Evolutionary conservation across 768 basidiomycete species (phyloP), one percentile per base, ranked within the genome.

Genomic region (Pleurotus cornucopiae): DNA sequence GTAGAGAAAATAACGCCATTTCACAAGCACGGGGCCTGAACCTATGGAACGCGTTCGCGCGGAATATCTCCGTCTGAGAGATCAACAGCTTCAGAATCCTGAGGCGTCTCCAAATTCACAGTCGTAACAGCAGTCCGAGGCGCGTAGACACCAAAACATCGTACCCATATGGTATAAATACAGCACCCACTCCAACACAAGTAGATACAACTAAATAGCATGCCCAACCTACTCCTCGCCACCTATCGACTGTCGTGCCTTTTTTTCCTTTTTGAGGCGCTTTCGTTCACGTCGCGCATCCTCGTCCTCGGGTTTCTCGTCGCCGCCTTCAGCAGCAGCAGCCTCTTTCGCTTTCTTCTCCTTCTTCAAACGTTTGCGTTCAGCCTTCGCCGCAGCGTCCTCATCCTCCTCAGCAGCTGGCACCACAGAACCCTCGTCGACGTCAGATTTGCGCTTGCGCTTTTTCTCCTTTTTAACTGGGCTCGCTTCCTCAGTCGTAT

Each of bases 361-460:
- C 68, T 81, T 88, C 67, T 82, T 88, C 53, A 74, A 77, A 52
- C 78, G 79, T 67, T 78, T 83, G 60, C 77, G 80, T 65, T 88
- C 86, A 1, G 75, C 72, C 60, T 75, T 78, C 4, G 82, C 84
- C 6, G 69, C 72, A 18, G 73, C 80, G 14, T 75, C 79, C 21
- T 69, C 74, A 12, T 61, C 77, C 40, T 64, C 71, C 20, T 37
- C 58, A 18, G 41, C 37, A 21, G 49, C 55, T 67, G 77, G 73
- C 11, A 80, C 70, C 20, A 76, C 70, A 54, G 79, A 75, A 39
- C 74, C 82, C 30, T 34, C 30, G 0, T 71, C 69, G 6, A 66
- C 77, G 59, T 85, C 87, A 1, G 85, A 86, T 66, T 89, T 89
- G 47, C 89, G 83, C 69, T 92, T 93, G 53, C 91, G 83, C 67